phyloP scores from a whole-genome alignment of 371 early-diverging fungal species.

The Mortierella sp. region DNA sequence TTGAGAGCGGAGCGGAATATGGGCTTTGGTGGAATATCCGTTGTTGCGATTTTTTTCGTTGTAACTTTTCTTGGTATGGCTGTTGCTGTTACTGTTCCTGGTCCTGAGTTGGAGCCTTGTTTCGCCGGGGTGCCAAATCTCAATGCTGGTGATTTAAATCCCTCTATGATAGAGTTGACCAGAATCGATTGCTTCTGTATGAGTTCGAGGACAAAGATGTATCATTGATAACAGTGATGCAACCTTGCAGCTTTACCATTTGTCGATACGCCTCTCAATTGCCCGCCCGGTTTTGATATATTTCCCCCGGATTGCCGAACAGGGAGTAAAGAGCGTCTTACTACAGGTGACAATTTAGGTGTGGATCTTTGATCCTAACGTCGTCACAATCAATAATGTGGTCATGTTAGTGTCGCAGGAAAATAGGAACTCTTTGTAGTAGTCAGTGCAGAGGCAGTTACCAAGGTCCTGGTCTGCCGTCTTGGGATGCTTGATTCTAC shows the following conservation, averaged over 20 bases:
- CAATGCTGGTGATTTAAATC: conserved; percentile 1
- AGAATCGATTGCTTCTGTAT: neutral
- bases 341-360: conserved; percentile 24
- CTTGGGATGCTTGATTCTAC: conserved; percentile 24
- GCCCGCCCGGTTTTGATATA: neutral
- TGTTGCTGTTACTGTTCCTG: neutral
- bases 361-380: conserved; percentile 12
- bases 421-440: neutral
- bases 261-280: conserved; percentile 7
- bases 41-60: neutral
- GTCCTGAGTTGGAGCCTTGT: neutral
- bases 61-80: neutral
- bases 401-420: neutral
- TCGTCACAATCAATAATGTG: neutral
- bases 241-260: conserved; percentile 27
- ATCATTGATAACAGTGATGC: neutral
- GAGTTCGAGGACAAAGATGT: no score
- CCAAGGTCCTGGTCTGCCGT: conserved; percentile 12
- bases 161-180: conserved; percentile 9
- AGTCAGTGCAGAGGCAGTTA: neutral
- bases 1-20: conserved; percentile 40
- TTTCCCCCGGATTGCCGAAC: conserved; percentile 8
- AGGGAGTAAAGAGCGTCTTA: conserved; percentile 5
- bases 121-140: conserved; percentile 13
- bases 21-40: conserved; percentile 8